phyloP scores from a whole-genome alignment of 352 stramenopile species.

The Aphanomyces stellatus region DNA sequence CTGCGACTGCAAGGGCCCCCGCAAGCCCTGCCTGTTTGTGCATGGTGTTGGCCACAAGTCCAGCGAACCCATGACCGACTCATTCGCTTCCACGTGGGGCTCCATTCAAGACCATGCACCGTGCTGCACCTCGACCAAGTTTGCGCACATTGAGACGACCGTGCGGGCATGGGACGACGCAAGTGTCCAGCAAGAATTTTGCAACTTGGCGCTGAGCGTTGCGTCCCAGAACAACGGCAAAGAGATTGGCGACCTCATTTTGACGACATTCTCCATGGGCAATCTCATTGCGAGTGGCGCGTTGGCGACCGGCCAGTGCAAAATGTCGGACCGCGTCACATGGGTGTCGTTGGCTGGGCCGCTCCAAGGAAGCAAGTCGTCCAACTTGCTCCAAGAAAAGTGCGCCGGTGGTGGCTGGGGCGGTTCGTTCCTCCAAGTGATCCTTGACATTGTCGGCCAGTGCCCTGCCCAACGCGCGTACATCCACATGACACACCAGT shows the following conservation, averaged over 20 bases:
- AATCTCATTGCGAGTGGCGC: constrained; percentile 29
- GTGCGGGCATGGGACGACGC: constrained; percentile 24
- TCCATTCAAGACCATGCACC: constrained; percentile 21
- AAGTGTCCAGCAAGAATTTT: constrained; percentile 18
- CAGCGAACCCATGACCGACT: constrained; percentile 15
- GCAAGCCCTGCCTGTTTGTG: constrained; percentile 31
- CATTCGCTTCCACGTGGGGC: constrained; percentile 22
- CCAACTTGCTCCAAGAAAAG: constrained; percentile 5
- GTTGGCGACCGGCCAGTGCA: constrained; percentile 25
- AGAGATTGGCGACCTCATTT: constrained; percentile 23
- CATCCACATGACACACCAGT: constrained; percentile 17
- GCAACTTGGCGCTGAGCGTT: constrained; percentile 16
- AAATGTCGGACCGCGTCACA: constrained; percentile 24
- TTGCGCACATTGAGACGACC: constrained; percentile 24
- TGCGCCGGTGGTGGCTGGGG: background rate
- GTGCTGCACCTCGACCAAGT: constrained; percentile 27
- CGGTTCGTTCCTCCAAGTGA: background rate
- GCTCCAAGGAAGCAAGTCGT: constrained; percentile 25
- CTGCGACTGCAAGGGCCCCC: background rate
- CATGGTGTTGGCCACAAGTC: constrained; percentile 31
- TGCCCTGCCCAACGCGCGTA: constrained; percentile 27
- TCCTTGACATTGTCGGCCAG: constrained; percentile 12
- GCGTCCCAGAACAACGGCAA: constrained; percentile 20
- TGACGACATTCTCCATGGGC: constrained; percentile 37
- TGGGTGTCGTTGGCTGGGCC: constrained; percentile 32